phyloP scores from a whole-genome alignment of 2,329 filamentous ascomycete species.

The Trichophyton verrucosum region DNA sequence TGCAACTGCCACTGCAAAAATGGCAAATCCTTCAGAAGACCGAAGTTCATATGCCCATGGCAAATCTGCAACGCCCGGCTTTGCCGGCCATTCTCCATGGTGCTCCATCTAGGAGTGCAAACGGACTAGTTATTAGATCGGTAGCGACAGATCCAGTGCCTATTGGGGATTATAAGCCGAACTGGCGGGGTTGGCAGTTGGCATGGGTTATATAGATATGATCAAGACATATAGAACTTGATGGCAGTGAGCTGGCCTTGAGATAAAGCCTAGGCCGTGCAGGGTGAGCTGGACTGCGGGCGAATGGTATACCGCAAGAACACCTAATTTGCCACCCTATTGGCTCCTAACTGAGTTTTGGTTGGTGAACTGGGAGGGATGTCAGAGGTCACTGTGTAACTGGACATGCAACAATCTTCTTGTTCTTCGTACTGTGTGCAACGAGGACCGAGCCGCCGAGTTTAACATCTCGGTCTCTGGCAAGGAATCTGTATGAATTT shows the following conservation, averaged over 20 bases:
- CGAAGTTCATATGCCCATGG: slow-evolving; percentile 4
- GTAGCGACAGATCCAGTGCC: too few species aligned
- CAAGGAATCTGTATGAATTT: not conserved
- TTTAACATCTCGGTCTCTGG: not conserved
- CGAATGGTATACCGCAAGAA: not conserved
- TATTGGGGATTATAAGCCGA: not conserved
- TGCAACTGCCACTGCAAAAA: slow-evolving; percentile 4
- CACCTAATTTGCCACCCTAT: not conserved
- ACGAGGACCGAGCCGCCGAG: not conserved
- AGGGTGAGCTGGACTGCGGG: not conserved
- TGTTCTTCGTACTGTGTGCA: not conserved
- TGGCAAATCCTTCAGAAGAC: slow-evolving; percentile 1
- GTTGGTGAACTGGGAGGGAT: not conserved
- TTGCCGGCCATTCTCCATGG: not conserved
- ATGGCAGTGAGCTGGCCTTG: not conserved
- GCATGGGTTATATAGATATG: not conserved
- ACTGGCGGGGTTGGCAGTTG: not conserved
- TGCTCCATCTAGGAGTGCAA: not conserved
- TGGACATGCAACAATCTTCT: not conserved
- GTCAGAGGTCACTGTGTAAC: not conserved
- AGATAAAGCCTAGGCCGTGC: not conserved
- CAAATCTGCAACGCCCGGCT: not conserved
- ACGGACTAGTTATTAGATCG: not conserved
- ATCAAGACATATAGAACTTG: not conserved
- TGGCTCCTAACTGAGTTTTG: not conserved